Evolutionary conservation across 805 yeast species (phyloP).

Genomic region (Hanseniaspora hatyaiensis): DNA sequence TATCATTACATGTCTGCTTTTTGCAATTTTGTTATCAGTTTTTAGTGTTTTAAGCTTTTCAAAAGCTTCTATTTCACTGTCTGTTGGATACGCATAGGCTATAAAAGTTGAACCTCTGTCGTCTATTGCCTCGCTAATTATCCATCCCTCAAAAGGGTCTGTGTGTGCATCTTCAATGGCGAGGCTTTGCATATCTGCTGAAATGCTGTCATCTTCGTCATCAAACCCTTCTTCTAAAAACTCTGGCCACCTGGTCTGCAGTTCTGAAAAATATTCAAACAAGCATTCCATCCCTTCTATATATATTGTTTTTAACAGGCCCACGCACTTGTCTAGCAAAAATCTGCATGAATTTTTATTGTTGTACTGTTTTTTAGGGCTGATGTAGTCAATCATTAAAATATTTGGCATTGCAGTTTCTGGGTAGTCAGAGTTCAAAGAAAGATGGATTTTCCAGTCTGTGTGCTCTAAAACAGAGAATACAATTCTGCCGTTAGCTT

Average conservation of each 20-base stretch:
- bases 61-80: conserved; percentile 57
- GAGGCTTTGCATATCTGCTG: background rate
- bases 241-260: conserved; percentile 36
- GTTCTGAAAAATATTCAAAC: conserved; percentile 63
- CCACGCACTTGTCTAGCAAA: conserved; percentile 38
- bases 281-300: conserved; percentile 57
- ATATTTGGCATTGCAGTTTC: conserved; percentile 45
- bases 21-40: conserved; percentile 52
- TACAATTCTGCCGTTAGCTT: conserved; percentile 33
- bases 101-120: conserved; percentile 82
- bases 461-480: conserved; percentile 53
- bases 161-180: background rate
- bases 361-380: conserved; percentile 26
- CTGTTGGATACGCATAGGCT: conserved; percentile 56
- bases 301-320: conserved; percentile 44
- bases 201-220: conserved; percentile 25
- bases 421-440: conserved; percentile 67
- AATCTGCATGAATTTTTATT: conserved; percentile 30
- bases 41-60: conserved; percentile 41
- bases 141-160: conserved; percentile 61
- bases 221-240: conserved; percentile 18
- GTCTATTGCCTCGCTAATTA: conserved; percentile 56
- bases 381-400: conserved; percentile 40
- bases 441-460: conserved; percentile 48
- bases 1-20: conserved; percentile 69